Conservation (phyloP, 352 stramenopile species). For the Pythium oligandrum region DNA sequence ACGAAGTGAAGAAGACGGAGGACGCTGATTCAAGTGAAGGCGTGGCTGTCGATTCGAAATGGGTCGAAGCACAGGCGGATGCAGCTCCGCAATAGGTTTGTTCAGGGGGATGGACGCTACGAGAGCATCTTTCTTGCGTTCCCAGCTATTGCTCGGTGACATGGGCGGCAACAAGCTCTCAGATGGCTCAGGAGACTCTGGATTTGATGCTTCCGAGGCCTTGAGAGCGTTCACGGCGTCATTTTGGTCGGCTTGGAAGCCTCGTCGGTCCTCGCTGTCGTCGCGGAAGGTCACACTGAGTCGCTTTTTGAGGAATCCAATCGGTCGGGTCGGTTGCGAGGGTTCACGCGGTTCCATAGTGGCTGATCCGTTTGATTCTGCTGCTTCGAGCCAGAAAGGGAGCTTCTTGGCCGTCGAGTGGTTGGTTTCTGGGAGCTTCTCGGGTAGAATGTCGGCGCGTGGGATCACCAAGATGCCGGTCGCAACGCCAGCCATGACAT, state of each 20-base stretch:
- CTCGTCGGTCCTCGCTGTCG: not conserved
- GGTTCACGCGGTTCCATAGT: too few relatives aligned
- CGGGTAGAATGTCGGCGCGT: conserved; percentile 49
- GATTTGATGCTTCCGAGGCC: too few relatives aligned
- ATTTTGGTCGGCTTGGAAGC: not conserved
- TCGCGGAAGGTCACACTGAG: conserved; percentile 4
- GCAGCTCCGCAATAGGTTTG: conserved; percentile 4
- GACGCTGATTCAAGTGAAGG: not conserved
- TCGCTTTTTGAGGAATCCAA: conserved; percentile 2
- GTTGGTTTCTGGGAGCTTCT: conserved; percentile 16
- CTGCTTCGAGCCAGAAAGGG: conserved; percentile 10
- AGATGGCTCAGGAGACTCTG: too few relatives aligned
- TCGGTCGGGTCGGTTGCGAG: too few relatives aligned
- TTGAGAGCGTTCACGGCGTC: not conserved
- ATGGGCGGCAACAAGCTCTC: too few relatives aligned
- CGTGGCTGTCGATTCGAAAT: too few relatives aligned
- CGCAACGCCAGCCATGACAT: conserved; percentile 47
- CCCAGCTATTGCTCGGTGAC: not conserved
- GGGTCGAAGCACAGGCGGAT: conserved; percentile 18
- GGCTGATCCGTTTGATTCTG: not conserved
- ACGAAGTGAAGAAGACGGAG: not conserved
- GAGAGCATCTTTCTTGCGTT: not conserved
- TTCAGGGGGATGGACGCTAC: not conserved
- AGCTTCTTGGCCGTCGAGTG: conserved; percentile 4
- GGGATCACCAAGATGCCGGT: conserved; percentile 57